A percentile compares a stretch with the other conserved stretches of the same genome.
These are phyloP conservation scores for Ajuga chamaepitys DNA, from an alignment of 257 asterid species.

Conservation along the genomic window DNA sequence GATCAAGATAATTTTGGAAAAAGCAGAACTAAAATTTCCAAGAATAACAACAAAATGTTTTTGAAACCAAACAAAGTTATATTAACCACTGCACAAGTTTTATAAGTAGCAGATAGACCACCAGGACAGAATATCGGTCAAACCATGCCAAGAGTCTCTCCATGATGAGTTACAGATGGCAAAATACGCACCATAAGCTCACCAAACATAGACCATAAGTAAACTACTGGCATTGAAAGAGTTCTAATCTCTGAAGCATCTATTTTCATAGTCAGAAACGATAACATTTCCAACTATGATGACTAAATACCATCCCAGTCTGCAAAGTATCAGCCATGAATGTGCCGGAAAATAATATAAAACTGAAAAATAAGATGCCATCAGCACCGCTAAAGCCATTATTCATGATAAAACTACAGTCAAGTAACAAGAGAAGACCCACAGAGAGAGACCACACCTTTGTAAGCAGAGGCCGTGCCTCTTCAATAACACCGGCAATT, in stretches of 20 bases:
- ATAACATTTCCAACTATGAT: neutral
- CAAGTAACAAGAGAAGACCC: neutral
- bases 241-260: neutral
- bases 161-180: neutral
- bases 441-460: conserved; percentile 53
- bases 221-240: neutral
- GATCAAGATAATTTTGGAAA: neutral
- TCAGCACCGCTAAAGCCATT: conserved; percentile 1
- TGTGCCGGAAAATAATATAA: neutral
- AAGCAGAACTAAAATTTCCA: neutral
- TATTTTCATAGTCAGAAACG: neutral
- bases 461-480: conserved; percentile 76
- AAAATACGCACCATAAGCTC: neutral
- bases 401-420: neutral
- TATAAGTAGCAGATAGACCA: neutral
- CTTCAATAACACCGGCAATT: conserved; percentile 70
- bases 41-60: neutral
- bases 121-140: neutral
- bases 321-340: neutral
- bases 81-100: neutral
- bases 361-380: neutral
- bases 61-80: neutral
- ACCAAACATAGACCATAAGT: neutral
- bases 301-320: neutral
- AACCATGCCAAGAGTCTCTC: neutral